Conservation (phyloP, 345 rosid genomes). For the Erucastrum elatum region DNA sequence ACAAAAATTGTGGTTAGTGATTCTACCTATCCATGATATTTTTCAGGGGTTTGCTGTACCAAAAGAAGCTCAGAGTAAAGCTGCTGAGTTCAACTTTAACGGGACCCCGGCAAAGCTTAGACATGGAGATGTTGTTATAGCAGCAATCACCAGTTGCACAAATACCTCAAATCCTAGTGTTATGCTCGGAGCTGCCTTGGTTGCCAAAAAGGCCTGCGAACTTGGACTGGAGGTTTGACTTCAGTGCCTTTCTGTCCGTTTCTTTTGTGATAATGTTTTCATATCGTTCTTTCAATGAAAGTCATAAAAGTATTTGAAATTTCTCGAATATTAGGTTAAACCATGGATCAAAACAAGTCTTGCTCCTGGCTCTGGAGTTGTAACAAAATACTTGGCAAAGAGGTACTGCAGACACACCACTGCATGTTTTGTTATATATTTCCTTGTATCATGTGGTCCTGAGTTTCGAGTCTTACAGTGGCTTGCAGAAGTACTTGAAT, state of each 20-base stretch:
- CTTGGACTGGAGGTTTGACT: slow-evolving; percentile 72
- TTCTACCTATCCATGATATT: background rate
- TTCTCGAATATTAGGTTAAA: slow-evolving; percentile 56
- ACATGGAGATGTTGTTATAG: slow-evolving; percentile 92
- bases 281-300: background rate
- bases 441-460: background rate
- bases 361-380: slow-evolving; percentile 97
- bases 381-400: slow-evolving; percentile 74
- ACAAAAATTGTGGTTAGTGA: slow-evolving; percentile 1
- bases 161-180: slow-evolving; percentile 97
- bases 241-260: slow-evolving; percentile 13
- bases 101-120: slow-evolving; percentile 69
- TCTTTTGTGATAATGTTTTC: slow-evolving; percentile 1
- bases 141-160: slow-evolving; percentile 97
- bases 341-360: slow-evolving; percentile 94
- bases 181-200: slow-evolving; percentile 96
- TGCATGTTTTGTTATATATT: background rate
- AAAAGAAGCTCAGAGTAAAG: slow-evolving; percentile 75
- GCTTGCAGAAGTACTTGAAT: slow-evolving; percentile 76
- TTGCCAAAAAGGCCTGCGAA: slow-evolving; percentile 91
- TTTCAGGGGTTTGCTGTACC: slow-evolving; percentile 78
- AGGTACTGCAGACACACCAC: slow-evolving; percentile 52
- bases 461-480: slow-evolving; percentile 50
- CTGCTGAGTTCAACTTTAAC: slow-evolving; percentile 61
- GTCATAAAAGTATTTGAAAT: background rate